Conservation (phyloP, 805 yeast species). For the Metahyphopichia silvanorum region DNA sequence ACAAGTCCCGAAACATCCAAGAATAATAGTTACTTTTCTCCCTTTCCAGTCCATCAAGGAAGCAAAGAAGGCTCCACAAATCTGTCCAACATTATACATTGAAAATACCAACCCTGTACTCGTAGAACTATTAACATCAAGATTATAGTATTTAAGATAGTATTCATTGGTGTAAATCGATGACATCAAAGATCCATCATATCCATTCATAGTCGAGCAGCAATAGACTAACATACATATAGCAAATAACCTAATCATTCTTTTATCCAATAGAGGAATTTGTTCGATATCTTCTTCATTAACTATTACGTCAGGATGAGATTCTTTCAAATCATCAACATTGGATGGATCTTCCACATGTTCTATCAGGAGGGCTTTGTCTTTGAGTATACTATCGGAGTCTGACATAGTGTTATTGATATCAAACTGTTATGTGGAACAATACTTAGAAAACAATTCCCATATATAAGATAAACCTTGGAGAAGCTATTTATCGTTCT, state of each 20-base stretch:
- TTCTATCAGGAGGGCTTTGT: too few relatives aligned
- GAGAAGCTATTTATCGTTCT: too few relatives aligned
- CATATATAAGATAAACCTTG: too few relatives aligned
- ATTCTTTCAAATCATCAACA: too few relatives aligned
- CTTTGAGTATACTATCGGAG: too few relatives aligned
- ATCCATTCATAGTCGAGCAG: conserved; percentile 43
- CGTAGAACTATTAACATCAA: conserved; percentile 27
- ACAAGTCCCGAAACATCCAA: conserved; percentile 20
- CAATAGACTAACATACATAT: conserved; percentile 16
- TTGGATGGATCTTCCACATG: too few relatives aligned
- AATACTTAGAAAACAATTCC: too few relatives aligned
- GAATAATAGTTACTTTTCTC: conserved; percentile 26
- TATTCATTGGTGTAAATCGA: conserved; percentile 14
- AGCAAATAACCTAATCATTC: conserved; percentile 7
- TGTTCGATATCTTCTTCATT: conserved; percentile 4
- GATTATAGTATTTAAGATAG: conserved; percentile 11
- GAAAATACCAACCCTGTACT: conserved; percentile 36
- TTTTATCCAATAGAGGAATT: conserved; percentile 3
- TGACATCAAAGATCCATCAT: conserved; percentile 40
- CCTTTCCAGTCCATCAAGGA: conserved; percentile 33
- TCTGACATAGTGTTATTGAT: too few relatives aligned
- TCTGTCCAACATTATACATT: conserved; percentile 26
- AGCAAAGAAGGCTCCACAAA: conserved; percentile 21
- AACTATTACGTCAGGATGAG: too few relatives aligned
- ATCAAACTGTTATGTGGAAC: too few relatives aligned